Conservation (phyloP, 805 yeast species). For the Metschnikowia orientalis region DNA sequence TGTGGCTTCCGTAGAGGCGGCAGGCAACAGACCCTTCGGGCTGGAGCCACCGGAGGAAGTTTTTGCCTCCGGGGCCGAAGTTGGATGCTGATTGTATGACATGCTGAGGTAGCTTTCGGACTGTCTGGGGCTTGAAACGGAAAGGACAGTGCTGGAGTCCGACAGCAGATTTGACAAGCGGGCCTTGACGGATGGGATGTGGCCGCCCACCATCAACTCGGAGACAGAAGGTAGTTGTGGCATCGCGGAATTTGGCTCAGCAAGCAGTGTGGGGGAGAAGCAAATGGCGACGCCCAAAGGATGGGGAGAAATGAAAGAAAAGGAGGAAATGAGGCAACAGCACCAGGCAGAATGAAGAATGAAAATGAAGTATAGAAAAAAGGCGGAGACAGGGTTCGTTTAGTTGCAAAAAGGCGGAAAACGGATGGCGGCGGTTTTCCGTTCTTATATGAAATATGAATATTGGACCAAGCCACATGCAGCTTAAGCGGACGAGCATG, state of each 20-base stretch:
- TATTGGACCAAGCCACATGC: constrained; percentile 4
- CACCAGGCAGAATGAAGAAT: background rate
- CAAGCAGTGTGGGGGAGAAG: background rate
- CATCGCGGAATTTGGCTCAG: constrained; percentile 6
- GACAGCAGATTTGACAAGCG: constrained; percentile 3
- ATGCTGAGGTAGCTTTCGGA: constrained; percentile 1
- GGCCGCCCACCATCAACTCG: constrained; percentile 20
- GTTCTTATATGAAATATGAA: constrained; percentile 4
- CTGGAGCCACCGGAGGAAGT: background rate
- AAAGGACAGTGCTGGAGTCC: constrained; percentile 1
- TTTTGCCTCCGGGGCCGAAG: background rate
- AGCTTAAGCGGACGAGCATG: constrained; percentile 4
- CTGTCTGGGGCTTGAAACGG: constrained; percentile 11
- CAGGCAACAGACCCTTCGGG: background rate
- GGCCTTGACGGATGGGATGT: constrained; percentile 4
- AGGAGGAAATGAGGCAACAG: background rate
- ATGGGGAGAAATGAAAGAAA: background rate
- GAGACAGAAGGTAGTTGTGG: constrained; percentile 20
- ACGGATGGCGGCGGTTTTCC: no score
- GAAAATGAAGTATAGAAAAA: no score
- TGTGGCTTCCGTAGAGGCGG: no score
- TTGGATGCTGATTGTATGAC: background rate
- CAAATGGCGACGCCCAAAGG: background rate
- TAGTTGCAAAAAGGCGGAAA: no score
- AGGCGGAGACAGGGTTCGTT: no score